Percentiles rank a stretch among this genome's conserved stretches.
phyloP scores from a whole-genome alignment of 2,329 filamentous ascomycete genomes.

The Purpureocillium takamizusanense region DNA sequence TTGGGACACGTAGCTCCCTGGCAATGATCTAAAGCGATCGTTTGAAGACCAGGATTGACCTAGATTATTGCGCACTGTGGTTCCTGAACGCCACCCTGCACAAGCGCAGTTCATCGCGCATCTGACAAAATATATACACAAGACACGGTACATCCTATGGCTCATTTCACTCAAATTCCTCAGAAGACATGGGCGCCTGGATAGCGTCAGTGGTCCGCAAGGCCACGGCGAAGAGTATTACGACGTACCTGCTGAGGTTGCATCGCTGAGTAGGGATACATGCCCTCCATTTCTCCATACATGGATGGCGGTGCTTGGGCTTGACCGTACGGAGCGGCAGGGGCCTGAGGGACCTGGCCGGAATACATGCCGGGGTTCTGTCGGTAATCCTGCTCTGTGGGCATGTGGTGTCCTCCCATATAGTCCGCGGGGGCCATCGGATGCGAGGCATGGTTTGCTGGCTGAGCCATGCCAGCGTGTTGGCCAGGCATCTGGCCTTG shows the following conservation, averaged over 20 bases:
- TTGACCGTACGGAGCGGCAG: slow-evolving; percentile 65
- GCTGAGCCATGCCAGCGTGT: slow-evolving; percentile 39
- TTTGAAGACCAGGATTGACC: too few relatives aligned
- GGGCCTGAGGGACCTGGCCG: slow-evolving; percentile 66
- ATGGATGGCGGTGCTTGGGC: slow-evolving; percentile 59
- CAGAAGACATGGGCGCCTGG: slow-evolving; percentile 33
- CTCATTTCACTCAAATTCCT: slow-evolving; percentile 29
- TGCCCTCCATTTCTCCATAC: slow-evolving; percentile 72
- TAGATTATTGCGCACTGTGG: not conserved
- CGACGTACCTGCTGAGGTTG: slow-evolving; percentile 70
- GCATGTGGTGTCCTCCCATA: slow-evolving; percentile 54
- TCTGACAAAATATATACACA: slow-evolving; percentile 11
- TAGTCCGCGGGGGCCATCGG: slow-evolving; percentile 54
- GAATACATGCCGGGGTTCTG: slow-evolving; percentile 74
- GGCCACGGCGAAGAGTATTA: not conserved
- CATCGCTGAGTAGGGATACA: slow-evolving; percentile 78
- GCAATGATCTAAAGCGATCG: too few relatives aligned
- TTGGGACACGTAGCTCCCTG: too few relatives aligned
- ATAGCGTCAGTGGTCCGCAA: slow-evolving; percentile 7
- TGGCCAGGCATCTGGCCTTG: slow-evolving; percentile 45
- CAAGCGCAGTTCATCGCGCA: not conserved
- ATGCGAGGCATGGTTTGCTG: slow-evolving; percentile 48
- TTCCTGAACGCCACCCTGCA: slow-evolving; percentile 10
- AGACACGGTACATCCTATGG: not conserved
- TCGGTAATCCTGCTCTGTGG: slow-evolving; percentile 69